Evolutionary conservation across 306 rosid species (phyloP).

Genomic region (Prunus padus): DNA sequence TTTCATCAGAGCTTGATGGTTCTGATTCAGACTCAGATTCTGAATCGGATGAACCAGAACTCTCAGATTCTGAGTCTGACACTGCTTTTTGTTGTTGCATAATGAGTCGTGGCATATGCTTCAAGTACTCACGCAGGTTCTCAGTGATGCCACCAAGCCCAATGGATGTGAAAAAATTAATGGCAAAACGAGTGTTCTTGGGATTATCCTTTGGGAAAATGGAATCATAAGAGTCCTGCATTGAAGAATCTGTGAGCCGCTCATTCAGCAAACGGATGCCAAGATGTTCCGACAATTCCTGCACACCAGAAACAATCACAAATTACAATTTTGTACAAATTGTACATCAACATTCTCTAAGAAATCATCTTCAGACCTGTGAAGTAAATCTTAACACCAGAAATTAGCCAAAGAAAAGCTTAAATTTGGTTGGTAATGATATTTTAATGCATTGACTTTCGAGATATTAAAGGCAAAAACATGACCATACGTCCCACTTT

Average conservation of each 20-base stretch:
- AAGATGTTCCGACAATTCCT: conserved; percentile 89
- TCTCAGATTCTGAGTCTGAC: conserved; percentile 47
- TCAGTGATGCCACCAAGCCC: conserved; percentile 97
- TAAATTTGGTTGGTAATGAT: not conserved
- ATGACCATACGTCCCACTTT: not conserved
- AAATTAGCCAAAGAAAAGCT: not conserved
- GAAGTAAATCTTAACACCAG: not conserved
- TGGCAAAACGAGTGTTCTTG: conserved; percentile 83
- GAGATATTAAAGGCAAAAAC: not conserved
- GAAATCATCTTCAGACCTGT: not conserved
- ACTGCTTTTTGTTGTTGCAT: conserved; percentile 77
- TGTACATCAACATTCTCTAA: not conserved
- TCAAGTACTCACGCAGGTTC: conserved; percentile 79
- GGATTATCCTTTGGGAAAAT: conserved; percentile 86
- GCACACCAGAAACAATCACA: conserved; percentile 36
- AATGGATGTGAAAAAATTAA: conserved; percentile 91
- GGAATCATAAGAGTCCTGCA: conserved; percentile 73
- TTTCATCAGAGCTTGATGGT: conserved; percentile 57
- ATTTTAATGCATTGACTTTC: not conserved
- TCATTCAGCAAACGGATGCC: conserved; percentile 70
- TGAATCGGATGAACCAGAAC: conserved; percentile 55
- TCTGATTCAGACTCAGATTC: conserved; percentile 45
- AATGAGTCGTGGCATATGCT: conserved; percentile 89
- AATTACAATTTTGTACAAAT: not conserved
- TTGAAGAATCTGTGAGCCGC: conserved; percentile 53